Evolutionary conservation across 2,329 filamentous ascomycete species (phyloP), one percentile per base, ranked within the genome.

Genomic region (Cladosporium colombiae): DNA sequence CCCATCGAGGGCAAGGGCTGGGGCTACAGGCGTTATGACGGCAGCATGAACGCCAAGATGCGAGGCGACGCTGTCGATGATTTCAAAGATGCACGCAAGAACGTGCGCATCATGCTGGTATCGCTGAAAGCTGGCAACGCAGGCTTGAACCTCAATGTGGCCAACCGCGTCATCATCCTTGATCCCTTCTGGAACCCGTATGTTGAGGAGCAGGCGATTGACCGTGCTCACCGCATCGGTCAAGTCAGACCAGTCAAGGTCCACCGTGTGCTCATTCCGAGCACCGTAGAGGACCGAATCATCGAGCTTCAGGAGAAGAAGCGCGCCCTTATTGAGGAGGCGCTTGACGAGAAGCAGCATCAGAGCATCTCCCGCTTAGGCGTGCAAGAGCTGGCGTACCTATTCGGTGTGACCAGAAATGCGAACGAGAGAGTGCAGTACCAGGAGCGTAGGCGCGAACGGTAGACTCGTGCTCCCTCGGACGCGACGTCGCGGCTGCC

Each of bases 101-200:
- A 85, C 73, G 88, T 77, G 14, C 75, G 84, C 68, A 83, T 94
- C 74, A 91, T 95, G 84, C 83, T 95, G 3, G 86, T 93, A 2
- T 93, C 90, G 1, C 82, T 94, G 58, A 92, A 91, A 72, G 91
- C 91, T 1, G 91, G 91, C 37, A 94, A 94, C 71, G 88, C 93
- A 0, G 93, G 93, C 1, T 85, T 97, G 55, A 97, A 97, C 74
- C 84, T 97, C 25, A 91, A 90, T 46, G 87, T 88, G 21, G 93
- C 93, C 0, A 92, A 89, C 1, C 89, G 92, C 69, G 91, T 97
- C 70, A 92, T 97, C 76, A 91, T 97, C 69, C 88, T 96, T 74
- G 93, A 97, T 75, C 93, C 93, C 0, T 96, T 96, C 80, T 97
- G 92, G 92, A 97, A 97, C 69, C 93, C 93, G 0, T 96, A 90